Evolutionary conservation across 345 rosid genomes (phyloP), one percentile per base, ranked within the genome.

Genomic region (Populus tremula): DNA sequence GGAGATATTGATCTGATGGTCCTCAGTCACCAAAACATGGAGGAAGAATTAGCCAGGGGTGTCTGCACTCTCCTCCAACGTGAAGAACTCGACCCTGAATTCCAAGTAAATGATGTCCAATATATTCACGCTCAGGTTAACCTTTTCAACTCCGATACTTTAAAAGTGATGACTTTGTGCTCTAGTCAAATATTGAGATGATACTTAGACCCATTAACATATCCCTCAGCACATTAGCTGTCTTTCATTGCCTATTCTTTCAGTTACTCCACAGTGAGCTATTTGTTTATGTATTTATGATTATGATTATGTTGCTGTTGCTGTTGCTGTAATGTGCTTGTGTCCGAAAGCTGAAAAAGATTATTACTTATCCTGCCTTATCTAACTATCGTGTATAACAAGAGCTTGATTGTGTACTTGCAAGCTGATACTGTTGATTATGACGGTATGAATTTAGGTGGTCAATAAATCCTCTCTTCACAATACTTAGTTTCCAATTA

Each of bases 101-200:
- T 77, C 27, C 69, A 78, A 70, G 74, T 82, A 49, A 74, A 78
- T 70, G 78, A 78, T 35, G 68, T 82, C 27, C 79, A 59, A 21
- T 82, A 82, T 71, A 69, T 82, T 53, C 66, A 82, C 27, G 85
- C 85, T 23, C 76, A 82, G 85, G 85, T 82, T 75, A 74, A 72
- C 49, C 76, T 47, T 70, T 71, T 49, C 76, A 29, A 63, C 78
- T 76, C 66, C 33, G 41, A 56, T 78, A 39, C 65, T 64, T 67
- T 61, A 13, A 62, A 61, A 54, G 50, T 69, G 66, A 39, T 61
- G 33, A 70, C 70, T 75, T 69, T 3, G 5, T 74, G 35, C 35
- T 35, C 54, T 21, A 45, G 36, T 27, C 17, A 36, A 20, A 21
- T 50, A 16, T 50, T 38, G 23, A 43, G 41, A 21, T 72, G 21